Evolutionary conservation across 257 asterid species (phyloP), one percentile per base, ranked within the genome.

Genomic region (Primulina huaijiensis): DNA sequence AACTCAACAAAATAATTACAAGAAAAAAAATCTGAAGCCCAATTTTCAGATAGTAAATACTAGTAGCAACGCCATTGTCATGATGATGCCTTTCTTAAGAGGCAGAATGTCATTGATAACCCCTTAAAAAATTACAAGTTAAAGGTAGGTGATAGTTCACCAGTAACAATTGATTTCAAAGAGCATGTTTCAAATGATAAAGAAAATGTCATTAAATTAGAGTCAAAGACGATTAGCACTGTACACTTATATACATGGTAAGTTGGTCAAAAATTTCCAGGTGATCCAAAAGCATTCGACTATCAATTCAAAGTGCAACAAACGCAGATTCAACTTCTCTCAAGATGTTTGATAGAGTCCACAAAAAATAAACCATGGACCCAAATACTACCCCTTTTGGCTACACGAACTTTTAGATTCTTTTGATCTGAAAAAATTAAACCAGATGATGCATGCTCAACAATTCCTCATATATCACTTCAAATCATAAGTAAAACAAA

Each of bases 381-480:
- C 62, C 63, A 27, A 72, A 52, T 63, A 58, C 20, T 64, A 58
- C 23, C 2, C 14, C 25, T 35, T 69, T 14, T 27, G 19, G 59
- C 65, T 68, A 59, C 64, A 62, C 40, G 72, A 66, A 67, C 72
- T 64, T 66, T 8, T 29, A 74, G 59, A 69, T 65, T 63, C 60
- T 55, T 73, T 55, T n/a, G 31, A 68, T 71, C 30, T 53, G 43
- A 68, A 17, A 23, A 62, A 64, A 52, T 29, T 60, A 72, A 8
- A 78, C 68, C 72, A 46, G 68, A 69, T 35, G 71, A 60, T 74
- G 64, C 55, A 62, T 65, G 60, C 75, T 62, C 66, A 46, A 40
- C 6, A 3, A 17, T 60, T 71, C 62, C 58, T 61, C 52, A 43
- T 25, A 56, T 73, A 65, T 72, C 65, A 62, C 68, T n/a, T 17